Evolutionary conservation across 1,284 basidiomycete species (phyloP).

Genomic region (Rhodotorula sp.): DNA sequence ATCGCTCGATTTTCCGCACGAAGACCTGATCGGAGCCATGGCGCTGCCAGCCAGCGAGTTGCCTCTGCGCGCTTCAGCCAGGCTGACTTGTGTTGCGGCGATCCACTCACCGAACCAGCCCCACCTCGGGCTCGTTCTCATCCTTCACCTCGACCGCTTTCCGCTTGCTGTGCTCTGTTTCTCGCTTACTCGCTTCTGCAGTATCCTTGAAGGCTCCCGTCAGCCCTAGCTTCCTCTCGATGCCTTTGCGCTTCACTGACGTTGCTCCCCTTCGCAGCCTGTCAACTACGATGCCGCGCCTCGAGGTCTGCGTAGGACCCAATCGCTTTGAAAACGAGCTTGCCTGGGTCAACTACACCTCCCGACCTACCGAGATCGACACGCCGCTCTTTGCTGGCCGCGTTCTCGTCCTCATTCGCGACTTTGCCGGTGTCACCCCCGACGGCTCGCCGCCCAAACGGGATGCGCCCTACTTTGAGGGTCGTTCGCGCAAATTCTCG

Average conservation of each 20-base stretch:
- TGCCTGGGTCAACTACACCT: constrained; percentile 50
- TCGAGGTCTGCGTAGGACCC: constrained; percentile 51
- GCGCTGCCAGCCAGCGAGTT: too few relatives aligned
- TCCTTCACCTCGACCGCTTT: too few relatives aligned
- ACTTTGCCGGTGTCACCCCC: constrained; percentile 49
- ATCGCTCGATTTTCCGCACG: too few relatives aligned
- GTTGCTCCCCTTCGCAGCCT: background rate
- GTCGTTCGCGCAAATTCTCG: constrained; percentile 51
- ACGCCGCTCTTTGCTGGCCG: constrained; percentile 52
- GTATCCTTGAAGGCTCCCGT: too few relatives aligned
- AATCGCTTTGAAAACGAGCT: constrained; percentile 50
- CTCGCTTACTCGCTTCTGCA: too few relatives aligned
- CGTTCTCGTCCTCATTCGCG: constrained; percentile 51
- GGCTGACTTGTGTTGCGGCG: too few relatives aligned
- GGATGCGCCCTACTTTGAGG: constrained; percentile 45
- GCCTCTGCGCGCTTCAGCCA: too few relatives aligned
- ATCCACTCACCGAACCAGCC: too few relatives aligned
- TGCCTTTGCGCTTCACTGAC: background rate
- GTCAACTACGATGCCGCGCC: constrained; percentile 11
- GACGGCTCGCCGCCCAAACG: constrained; percentile 41
- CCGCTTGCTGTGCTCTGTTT: too few relatives aligned
- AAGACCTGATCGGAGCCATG: too few relatives aligned
- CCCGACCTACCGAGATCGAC: constrained; percentile 51
- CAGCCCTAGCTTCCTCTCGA: too few relatives aligned
- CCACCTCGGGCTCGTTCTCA: too few relatives aligned